Evolutionary conservation across 441 rosid genomes (phyloP), one percentile per base, ranked within the genome.

Genomic region (Arabidopsis hybrid): DNA sequence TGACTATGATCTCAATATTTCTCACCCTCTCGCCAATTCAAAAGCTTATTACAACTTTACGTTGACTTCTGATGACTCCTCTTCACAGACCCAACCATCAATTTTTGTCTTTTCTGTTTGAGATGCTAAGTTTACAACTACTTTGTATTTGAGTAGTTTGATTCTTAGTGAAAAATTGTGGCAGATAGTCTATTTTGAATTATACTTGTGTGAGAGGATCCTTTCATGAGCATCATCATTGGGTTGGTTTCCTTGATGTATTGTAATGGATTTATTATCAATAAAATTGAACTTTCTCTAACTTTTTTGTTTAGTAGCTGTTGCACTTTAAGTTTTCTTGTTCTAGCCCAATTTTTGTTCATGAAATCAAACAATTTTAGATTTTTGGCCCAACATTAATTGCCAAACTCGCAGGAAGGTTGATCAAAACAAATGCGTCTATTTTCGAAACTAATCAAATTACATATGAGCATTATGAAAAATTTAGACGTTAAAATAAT

Each of bases 1-100:
- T 60, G 89, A 88, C 35, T 89, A 91, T 51, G 46, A 55, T 58
- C 60, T 87, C 73, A 70, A 65, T 42, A 64, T 70, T 40, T 2
- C 16, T 32, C 35, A 74, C 47, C 81, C 78, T 53, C 12, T 62
- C n/a, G 7, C 31, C 5, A 38, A 39, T 8, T 63, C 61, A 49
- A 49, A 18, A 34, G 56, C 51, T 35, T 60, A 74, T 17, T 67
- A 65, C 16, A 62, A 13, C 64, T 69, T 69, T 74, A 78, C 64
- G 59, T 26, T 78, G 72, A 11, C 2, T 50, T 17, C 49, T 46
- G 53, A 69, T 59, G 51, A 13, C 3, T 11, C 18, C 26, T 58
- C 62, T 17, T 58, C 49, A 17, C 45, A 47, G 32, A 62, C 68
- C 11, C 59, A 57, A 34, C 56, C 74, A 58, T 57, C 75, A 1